phyloP scores from a whole-genome alignment of 2,329 filamentous ascomycete species.

The Aciculosporium take region DNA sequence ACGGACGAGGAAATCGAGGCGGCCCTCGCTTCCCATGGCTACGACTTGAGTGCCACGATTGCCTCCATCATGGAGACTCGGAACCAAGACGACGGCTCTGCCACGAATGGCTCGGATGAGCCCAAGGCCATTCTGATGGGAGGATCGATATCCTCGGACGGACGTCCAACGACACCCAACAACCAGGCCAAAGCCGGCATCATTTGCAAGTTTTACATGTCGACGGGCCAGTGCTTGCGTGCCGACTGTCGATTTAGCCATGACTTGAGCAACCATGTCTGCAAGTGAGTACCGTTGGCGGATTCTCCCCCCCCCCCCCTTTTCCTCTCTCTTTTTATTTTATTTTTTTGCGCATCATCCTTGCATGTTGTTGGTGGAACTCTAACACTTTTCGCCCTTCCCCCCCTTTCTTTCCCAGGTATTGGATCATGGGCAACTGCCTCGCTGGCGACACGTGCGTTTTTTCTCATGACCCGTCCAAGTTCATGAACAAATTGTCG shows the following conservation, averaged over 20 bases:
- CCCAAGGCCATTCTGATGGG: constrained; percentile 64
- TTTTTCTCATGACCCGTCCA: constrained; percentile 89
- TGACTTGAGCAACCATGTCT: constrained; percentile 87
- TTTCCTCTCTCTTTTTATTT: background rate
- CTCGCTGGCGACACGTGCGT: constrained; percentile 87
- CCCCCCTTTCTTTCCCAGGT: constrained; percentile 44
- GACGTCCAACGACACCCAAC: constrained; percentile 62
- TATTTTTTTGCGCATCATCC: no score
- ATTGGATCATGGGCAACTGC: constrained; percentile 93
- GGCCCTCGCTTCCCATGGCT: constrained; percentile 78
- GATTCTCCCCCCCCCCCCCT: no score
- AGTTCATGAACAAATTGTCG: constrained; percentile 67
- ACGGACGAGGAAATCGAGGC: constrained; percentile 89
- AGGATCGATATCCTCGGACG: constrained; percentile 70
- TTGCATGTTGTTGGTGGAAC: no score
- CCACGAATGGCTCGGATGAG: constrained; percentile 32
- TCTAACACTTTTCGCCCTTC: background rate
- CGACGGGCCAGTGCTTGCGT: constrained; percentile 85
- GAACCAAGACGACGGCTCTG: constrained; percentile 23
- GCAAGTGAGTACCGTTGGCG: constrained; percentile 60
- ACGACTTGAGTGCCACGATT: constrained; percentile 86
- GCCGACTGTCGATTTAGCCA: constrained; percentile 96
- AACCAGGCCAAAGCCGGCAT: constrained; percentile 69
- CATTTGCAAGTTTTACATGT: constrained; percentile 94
- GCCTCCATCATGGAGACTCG: constrained; percentile 72